These are phyloP conservation scores for Fraxinus dipetala DNA, from an alignment of 305 asterid genomes.

Conservation along the genomic window DNA sequence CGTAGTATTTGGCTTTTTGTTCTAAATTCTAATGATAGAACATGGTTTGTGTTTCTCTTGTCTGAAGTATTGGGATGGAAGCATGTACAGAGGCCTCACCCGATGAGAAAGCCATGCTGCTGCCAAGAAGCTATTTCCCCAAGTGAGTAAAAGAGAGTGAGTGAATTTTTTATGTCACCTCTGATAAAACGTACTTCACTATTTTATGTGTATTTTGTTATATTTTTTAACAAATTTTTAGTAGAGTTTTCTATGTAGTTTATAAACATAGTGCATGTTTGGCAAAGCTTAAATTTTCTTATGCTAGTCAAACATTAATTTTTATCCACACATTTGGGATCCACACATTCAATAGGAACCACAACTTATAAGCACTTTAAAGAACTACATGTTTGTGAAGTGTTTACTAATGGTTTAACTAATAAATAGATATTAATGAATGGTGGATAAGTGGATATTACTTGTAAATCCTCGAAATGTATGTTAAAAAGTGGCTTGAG, in stretches of 20 bases:
- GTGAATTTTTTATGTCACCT: background rate
- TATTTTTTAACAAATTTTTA: background rate
- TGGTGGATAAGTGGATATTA: background rate
- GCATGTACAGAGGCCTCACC: slow-evolving; percentile 31
- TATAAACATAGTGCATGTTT: background rate
- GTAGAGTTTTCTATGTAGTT: background rate
- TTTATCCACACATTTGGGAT: background rate
- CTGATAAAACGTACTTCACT: background rate
- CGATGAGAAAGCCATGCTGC: slow-evolving; percentile 33
- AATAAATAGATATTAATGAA: background rate
- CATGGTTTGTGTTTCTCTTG: slow-evolving; percentile 31
- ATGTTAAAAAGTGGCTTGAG: background rate
- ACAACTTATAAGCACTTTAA: background rate
- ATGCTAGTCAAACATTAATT: background rate
- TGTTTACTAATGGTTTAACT: too few species aligned
- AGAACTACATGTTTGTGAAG: background rate
- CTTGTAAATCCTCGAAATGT: background rate
- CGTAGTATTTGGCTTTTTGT: background rate
- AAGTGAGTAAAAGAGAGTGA: slow-evolving; percentile 50
- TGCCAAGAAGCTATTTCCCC: slow-evolving; percentile 51
- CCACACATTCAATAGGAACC: background rate
- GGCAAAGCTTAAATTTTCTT: background rate
- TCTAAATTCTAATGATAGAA: slow-evolving; percentile 21
- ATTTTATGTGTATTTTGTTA: background rate
- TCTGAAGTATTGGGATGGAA: slow-evolving; percentile 49